Conservation (phyloP, 176 grass and related monocot genomes). For the Bonia amplexicaulis region DNA sequence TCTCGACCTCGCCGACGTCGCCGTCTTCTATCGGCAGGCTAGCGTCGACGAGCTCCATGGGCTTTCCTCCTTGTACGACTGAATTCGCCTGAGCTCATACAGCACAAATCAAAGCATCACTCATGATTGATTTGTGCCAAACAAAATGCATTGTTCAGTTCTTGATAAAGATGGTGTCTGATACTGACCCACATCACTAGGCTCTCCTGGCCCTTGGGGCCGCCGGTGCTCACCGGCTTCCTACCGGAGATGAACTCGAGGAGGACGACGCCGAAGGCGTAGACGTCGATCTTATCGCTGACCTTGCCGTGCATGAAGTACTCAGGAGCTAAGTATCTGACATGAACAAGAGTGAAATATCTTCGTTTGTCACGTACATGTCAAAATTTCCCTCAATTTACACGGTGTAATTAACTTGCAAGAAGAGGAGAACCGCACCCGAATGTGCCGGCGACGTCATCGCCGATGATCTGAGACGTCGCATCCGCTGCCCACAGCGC, state of each 20-base stretch:
- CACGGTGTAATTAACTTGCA: background rate
- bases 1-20: slow-evolving; percentile 36
- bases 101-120: background rate
- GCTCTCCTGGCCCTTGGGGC: slow-evolving; percentile 66
- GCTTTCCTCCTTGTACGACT: slow-evolving; percentile 47
- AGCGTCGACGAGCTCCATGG: slow-evolving; percentile 56
- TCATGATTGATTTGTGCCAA: background rate
- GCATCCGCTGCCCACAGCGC: slow-evolving; percentile 62
- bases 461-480: slow-evolving; percentile 34
- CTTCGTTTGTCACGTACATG: background rate
- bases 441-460: slow-evolving; percentile 81
- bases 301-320: slow-evolving; percentile 97
- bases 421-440: slow-evolving; percentile 28
- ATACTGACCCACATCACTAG: slow-evolving; percentile 80
- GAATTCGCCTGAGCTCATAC: slow-evolving; percentile 40
- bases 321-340: slow-evolving; percentile 83
- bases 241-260: slow-evolving; percentile 89
- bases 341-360: background rate
- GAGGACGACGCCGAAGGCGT: slow-evolving; percentile 87
- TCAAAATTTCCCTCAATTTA: background rate
- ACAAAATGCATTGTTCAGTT: background rate
- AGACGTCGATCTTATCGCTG: slow-evolving; percentile 86
- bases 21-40: background rate
- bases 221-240: slow-evolving; percentile 65
- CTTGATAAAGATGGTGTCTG: slow-evolving; percentile 8